Evolutionary conservation across 345 rosid species (phyloP).

Genomic region (Boechera divaricarpa): DNA sequence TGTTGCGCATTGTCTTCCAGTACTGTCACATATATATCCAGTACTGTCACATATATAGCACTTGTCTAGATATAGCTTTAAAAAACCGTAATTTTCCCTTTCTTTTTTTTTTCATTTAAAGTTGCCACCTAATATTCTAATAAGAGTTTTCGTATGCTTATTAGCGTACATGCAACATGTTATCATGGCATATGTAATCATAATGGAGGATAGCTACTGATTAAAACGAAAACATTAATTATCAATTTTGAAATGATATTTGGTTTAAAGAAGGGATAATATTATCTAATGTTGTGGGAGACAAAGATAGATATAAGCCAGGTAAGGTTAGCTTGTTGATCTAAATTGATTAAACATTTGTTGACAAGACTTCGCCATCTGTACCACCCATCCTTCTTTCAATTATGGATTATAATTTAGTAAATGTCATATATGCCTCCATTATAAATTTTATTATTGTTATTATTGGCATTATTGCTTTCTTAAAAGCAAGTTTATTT

Average conservation of each 20-base stretch:
- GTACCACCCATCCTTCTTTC: slow-evolving; percentile 37
- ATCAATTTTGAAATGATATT: neutral
- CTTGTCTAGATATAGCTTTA: neutral
- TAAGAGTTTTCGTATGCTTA: neutral
- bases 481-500: slow-evolving; percentile 23
- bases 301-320: slow-evolving; percentile 42
- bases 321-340: slow-evolving; percentile 37
- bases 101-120: neutral
- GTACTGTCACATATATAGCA: neutral
- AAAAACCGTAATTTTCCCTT: neutral
- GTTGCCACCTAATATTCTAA: neutral
- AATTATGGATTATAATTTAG: slow-evolving; percentile 30
- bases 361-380: slow-evolving; percentile 42
- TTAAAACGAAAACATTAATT: neutral
- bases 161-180: slow-evolving; percentile 21
- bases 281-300: slow-evolving; percentile 31
- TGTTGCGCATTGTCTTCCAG: neutral
- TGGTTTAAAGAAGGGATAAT: slow-evolving; percentile 17
- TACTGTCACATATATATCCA: neutral
- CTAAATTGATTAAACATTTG: slow-evolving; percentile 29
- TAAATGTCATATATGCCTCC: slow-evolving; percentile 27
- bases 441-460: neutral
- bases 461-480: slow-evolving; percentile 24
- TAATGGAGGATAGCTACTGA: slow-evolving; percentile 8
- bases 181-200: slow-evolving; percentile 29